Percentiles rank a stretch among this genome's conserved stretches.
phyloP scores from a whole-genome alignment of 106 monocot species.

The Cymbidium sinense region DNA sequence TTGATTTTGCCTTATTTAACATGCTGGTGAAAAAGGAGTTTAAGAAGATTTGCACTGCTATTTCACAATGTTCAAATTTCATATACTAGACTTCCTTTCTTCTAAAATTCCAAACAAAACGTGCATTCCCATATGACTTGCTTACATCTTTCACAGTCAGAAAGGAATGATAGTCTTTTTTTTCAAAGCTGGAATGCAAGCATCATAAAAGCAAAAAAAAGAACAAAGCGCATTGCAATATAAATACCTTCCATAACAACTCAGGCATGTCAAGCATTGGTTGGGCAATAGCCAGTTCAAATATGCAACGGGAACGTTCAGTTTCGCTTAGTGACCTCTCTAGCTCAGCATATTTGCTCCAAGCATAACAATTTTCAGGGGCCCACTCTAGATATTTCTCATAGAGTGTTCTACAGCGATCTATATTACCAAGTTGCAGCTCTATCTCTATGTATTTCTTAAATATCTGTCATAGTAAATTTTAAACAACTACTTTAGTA shows the following conservation, averaged over 20 bases:
- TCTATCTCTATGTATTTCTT: slow-evolving; percentile 95
- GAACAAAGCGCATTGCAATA: not conserved
- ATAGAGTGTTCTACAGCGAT: slow-evolving; percentile 70
- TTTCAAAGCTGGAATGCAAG: not conserved
- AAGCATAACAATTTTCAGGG: slow-evolving; percentile 92
- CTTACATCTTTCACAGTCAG: not conserved
- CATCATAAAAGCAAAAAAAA: not conserved
- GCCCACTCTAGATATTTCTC: slow-evolving; percentile 94
- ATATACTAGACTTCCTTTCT: not conserved
- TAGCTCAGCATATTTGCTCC: slow-evolving; percentile 93
- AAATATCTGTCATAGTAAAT: slow-evolving; percentile 43
- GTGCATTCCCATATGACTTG: not conserved
- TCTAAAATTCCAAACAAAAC: not conserved
- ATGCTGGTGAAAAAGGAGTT: not conserved
- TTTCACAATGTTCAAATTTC: not conserved
- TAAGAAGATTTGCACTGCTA: not conserved
- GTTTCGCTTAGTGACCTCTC: slow-evolving; percentile 75
- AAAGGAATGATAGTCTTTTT: not conserved
- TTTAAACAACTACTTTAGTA: not conserved
- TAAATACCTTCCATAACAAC: slow-evolving; percentile 82
- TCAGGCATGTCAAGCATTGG: slow-evolving; percentile 94
- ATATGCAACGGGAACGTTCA: slow-evolving; percentile 77
- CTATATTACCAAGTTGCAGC: slow-evolving; percentile 75
- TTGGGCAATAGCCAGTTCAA: slow-evolving; percentile 85
- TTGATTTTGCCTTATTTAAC: not conserved